Evolutionary conservation across 768 basidiomycete species (phyloP).

Genomic region (Panus rudis): DNA sequence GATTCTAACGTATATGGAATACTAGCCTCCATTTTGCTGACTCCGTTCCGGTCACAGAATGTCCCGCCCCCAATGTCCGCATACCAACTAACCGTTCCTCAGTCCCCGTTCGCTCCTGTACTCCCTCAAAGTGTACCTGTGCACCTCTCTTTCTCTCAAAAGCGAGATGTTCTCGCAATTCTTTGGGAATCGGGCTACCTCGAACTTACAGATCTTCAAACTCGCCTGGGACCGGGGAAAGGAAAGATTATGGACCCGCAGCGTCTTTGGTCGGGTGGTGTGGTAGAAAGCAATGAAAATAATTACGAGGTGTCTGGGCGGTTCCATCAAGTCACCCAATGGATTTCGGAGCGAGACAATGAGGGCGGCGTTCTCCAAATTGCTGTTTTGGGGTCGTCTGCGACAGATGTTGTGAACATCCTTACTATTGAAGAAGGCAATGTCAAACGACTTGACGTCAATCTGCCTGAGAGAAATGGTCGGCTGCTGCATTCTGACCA

Average conservation of each 20-base stretch:
- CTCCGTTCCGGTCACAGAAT: constrained; percentile 90
- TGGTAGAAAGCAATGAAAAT: no score
- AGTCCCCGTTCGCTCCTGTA: constrained; percentile 1
- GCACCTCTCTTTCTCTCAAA: constrained; percentile 56
- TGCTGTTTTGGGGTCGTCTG: constrained; percentile 34
- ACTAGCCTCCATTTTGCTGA: constrained; percentile 70
- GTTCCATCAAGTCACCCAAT: not conserved
- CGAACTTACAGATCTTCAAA: constrained; percentile 65
- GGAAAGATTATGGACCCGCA: constrained; percentile 55
- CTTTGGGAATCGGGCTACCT: constrained; percentile 67
- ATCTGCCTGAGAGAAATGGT: constrained; percentile 30
- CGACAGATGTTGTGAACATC: constrained; percentile 12
- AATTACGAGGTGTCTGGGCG: constrained; percentile 9
- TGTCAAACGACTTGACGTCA: constrained; percentile 4
- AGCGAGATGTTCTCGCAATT: constrained; percentile 51
- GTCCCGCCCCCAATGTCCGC: constrained; percentile 98
- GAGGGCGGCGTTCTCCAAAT: constrained; percentile 19
- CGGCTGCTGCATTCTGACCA: constrained; percentile 34
- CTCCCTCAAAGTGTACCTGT: constrained; percentile 51
- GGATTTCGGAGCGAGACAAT: constrained; percentile 5
- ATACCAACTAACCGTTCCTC: constrained; percentile 31
- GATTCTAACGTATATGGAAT: not conserved
- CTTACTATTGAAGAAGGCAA: constrained; percentile 4
- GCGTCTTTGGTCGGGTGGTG: constrained; percentile 26
- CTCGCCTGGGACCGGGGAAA: constrained; percentile 49